These are phyloP conservation scores for sunflower (Helianthus annuus) DNA, from an alignment of 129 eudicot species.

Conservation along the genomic window HanXRQr2.0-SUNRISE NC_035444.2:83820261-83820760, in stretches of 20 bases:
- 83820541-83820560: neutral
- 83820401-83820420: conserved; percentile 83
- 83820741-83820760: too few relatives aligned
- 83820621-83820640: too few relatives aligned
- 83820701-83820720: too few relatives aligned
- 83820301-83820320: neutral
- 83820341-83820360: conserved; percentile 37
- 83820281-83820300: conserved; percentile 13
- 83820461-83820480: neutral
- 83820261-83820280: neutral
- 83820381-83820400: conserved; percentile 97
- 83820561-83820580: neutral
- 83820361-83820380: conserved; percentile 78
- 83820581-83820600: neutral
- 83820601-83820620: too few relatives aligned
- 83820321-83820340: neutral
- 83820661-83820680: too few relatives aligned
- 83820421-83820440: conserved; percentile 24
- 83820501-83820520: neutral
- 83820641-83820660: too few relatives aligned
- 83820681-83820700: too few relatives aligned
- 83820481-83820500: neutral
- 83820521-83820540: conserved; percentile 1
- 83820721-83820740: too few relatives aligned
- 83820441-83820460: neutral